Conservation (phyloP, 495 filamentous ascomycete genomes). For the Penicillium psychrofluorescens region DNA sequence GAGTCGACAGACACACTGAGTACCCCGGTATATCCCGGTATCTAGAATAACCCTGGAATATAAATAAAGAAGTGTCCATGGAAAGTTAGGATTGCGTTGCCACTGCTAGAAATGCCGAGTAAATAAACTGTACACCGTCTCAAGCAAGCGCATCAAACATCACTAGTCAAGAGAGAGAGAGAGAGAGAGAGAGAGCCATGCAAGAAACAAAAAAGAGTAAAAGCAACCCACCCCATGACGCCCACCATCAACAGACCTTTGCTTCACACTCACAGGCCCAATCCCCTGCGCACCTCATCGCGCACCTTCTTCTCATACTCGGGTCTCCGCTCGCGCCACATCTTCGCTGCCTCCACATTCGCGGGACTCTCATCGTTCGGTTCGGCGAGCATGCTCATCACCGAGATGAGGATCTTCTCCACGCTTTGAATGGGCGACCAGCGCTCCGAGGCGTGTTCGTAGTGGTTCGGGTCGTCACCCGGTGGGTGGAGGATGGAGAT, state of each 20-base stretch:
- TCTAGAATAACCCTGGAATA: not conserved
- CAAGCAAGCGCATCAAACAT: no score
- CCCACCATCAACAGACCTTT: slow-evolving; percentile 8
- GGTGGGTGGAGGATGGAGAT: slow-evolving; percentile 97
- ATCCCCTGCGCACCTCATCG: slow-evolving; percentile 64
- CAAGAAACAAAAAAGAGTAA: slow-evolving; percentile 5
- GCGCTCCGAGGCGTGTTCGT: slow-evolving; percentile 91
- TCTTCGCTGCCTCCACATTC: slow-evolving; percentile 96
- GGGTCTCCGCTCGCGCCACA: slow-evolving; percentile 83
- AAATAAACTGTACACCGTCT: not conserved
- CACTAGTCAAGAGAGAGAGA: no score
- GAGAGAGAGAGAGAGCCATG: slow-evolving; percentile 7
- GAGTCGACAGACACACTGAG: slow-evolving; percentile 15
- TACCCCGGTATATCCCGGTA: not conserved
- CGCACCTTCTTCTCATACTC: slow-evolving; percentile 86
- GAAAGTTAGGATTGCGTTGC: slow-evolving; percentile 3
- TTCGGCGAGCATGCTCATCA: slow-evolving; percentile 99
- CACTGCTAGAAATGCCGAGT: slow-evolving; percentile 4
- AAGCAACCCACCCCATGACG: slow-evolving; percentile 6
- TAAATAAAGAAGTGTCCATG: not conserved
- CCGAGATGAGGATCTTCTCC: slow-evolving; percentile 94
- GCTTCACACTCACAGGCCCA: slow-evolving; percentile 35
- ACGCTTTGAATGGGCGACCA: slow-evolving; percentile 97
- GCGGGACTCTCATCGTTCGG: slow-evolving; percentile 98
- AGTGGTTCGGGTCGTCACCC: slow-evolving; percentile 98